Conservation (phyloP, 1,139 yeast species). For the Zygoascus sp. region DNA sequence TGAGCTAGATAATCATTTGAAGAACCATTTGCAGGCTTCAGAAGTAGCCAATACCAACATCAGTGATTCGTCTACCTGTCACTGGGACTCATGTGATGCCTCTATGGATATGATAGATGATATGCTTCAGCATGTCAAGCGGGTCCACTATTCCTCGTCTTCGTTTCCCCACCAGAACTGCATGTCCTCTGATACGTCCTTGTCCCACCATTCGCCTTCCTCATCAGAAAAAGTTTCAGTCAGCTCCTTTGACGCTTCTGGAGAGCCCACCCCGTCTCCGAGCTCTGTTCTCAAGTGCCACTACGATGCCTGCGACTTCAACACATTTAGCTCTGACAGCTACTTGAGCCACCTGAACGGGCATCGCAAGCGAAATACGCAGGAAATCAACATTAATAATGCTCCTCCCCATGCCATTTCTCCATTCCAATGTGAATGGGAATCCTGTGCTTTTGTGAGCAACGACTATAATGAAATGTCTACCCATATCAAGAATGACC, state of each 20-base stretch:
- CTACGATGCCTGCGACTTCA: slow-evolving; percentile 32
- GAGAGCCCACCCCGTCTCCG: background rate
- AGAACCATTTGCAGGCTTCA: slow-evolving; percentile 15
- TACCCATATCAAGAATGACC: slow-evolving; percentile 6
- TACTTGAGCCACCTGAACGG: slow-evolving; percentile 48
- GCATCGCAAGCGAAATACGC: slow-evolving; percentile 24
- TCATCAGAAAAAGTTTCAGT: background rate
- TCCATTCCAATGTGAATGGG: slow-evolving; percentile 12
- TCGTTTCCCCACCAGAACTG: slow-evolving; percentile 25
- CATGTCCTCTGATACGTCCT: background rate
- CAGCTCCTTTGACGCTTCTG: background rate
- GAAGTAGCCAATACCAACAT: slow-evolving; percentile 5
- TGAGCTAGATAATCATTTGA: slow-evolving; percentile 33
- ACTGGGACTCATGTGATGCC: slow-evolving; percentile 40
- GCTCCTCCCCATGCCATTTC: slow-evolving; percentile 7
- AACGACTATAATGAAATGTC: slow-evolving; percentile 4
- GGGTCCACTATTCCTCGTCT: slow-evolving; percentile 31
- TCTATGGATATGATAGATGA: slow-evolving; percentile 31
- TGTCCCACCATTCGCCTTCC: background rate
- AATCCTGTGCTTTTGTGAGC: slow-evolving; percentile 5
- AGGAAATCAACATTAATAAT: background rate
- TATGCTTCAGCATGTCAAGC: slow-evolving; percentile 35
- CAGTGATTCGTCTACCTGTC: slow-evolving; percentile 27
- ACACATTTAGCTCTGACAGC: slow-evolving; percentile 19
- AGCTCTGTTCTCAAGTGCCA: slow-evolving; percentile 27